Percentiles rank a stretch among this genome's conserved stretches.
These are phyloP conservation scores for Saturnispora galanensis DNA, from an alignment of 805 yeast genomes.

Conservation along the genomic window DNA sequence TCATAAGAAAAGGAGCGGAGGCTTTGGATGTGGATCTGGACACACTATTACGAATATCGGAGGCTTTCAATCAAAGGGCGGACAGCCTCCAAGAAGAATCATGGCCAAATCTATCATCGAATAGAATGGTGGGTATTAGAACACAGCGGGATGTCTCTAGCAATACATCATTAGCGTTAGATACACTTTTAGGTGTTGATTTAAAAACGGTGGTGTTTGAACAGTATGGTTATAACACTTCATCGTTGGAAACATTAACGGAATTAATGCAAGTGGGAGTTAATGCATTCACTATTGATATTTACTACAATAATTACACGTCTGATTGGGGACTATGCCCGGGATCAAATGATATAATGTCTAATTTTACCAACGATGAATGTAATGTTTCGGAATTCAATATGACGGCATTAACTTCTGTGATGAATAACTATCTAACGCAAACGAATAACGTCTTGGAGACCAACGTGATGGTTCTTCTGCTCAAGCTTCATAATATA, in stretches of 20 bases:
- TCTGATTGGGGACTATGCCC: conserved; percentile 52
- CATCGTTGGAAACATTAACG: conserved; percentile 22
- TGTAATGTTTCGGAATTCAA: conserved; percentile 18
- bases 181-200: conserved; percentile 32
- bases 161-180: conserved; percentile 31
- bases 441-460: conserved; percentile 37
- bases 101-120: conserved; percentile 27
- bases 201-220: conserved; percentile 27
- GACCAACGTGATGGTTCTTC: conserved; percentile 34
- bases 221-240: conserved; percentile 24
- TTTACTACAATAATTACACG: conserved; percentile 43
- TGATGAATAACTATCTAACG: conserved; percentile 27
- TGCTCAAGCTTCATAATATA: conserved; percentile 29
- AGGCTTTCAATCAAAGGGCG: background rate
- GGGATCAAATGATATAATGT: background rate
- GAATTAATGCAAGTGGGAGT: conserved; percentile 35
- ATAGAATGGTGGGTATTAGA: conserved; percentile 28
- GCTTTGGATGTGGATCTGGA: too few relatives aligned
- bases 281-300: conserved; percentile 39
- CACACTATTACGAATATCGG: background rate
- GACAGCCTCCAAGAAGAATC: conserved; percentile 3
- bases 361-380: conserved; percentile 14
- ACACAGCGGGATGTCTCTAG: conserved; percentile 39
- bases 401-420: conserved; percentile 19
- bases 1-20: background rate